phyloP scores from a whole-genome alignment of 2,329 filamentous ascomycete genomes.

The Beauveria rudraprayagi region DNA sequence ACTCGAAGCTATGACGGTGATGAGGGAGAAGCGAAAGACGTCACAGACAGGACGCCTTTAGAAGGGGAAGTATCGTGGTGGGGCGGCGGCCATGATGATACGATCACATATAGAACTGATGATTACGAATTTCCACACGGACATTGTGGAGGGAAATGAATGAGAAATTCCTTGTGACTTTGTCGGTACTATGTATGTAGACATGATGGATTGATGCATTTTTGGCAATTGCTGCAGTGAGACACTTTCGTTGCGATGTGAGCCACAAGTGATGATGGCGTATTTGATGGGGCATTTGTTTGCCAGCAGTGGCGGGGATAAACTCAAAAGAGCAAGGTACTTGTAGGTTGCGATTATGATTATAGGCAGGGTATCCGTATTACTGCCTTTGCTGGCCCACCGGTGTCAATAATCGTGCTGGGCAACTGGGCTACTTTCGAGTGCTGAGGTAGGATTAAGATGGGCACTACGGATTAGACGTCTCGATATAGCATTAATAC shows the following conservation, averaged over 20 bases:
- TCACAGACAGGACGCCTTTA: neutral
- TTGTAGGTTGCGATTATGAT: too few species aligned
- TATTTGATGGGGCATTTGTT: neutral
- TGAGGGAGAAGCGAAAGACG: neutral
- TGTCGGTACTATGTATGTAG: neutral
- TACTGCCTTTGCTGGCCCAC: too few species aligned
- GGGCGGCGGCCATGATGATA: neutral
- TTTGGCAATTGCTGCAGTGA: neutral
- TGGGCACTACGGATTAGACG: too few species aligned
- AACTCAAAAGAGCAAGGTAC: too few species aligned
- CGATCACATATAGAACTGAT: slow-evolving; percentile 5
- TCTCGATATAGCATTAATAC: too few species aligned
- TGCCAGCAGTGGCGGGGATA: neutral
- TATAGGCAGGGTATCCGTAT: too few species aligned
- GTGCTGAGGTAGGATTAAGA: too few species aligned
- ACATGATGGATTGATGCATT: neutral
- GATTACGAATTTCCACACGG: slow-evolving; percentile 3
- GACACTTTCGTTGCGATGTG: neutral
- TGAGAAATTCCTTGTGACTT: neutral
- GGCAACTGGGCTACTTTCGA: too few species aligned
- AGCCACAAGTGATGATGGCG: neutral
- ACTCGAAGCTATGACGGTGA: slow-evolving; percentile 59
- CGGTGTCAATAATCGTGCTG: too few species aligned
- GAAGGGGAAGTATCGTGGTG: neutral
- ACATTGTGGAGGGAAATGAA: neutral